A percentile compares a stretch with the other conserved stretches of the same genome.
Evolutionary conservation across 768 basidiomycete species (phyloP).

Genomic region (Leccinum aurantiacum): DNA sequence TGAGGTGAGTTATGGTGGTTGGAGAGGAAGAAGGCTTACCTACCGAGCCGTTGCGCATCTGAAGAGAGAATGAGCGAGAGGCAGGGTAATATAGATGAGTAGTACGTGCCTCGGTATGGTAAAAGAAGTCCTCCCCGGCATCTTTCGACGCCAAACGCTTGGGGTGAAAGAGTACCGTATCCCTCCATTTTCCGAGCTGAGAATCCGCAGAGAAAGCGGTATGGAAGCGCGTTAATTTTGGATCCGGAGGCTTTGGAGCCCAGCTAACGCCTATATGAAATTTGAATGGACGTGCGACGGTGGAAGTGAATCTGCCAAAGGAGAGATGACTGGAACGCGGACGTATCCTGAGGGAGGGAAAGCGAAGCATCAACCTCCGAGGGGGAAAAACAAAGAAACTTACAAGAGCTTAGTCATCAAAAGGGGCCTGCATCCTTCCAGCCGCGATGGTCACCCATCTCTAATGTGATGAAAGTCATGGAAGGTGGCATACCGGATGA

Average conservation of each 20-base stretch:
- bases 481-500: no score
- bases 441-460: no score
- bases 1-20: constrained; percentile 27
- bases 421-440: no score
- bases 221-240: constrained; percentile 34
- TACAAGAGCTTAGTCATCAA: no score
- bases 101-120: constrained; percentile 63
- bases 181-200: constrained; percentile 67
- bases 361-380: no score
- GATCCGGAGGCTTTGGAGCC: constrained; percentile 65
- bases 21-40: constrained; percentile 32
- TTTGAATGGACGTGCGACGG: constrained; percentile 51
- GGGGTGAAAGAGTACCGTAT: constrained; percentile 53
- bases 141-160: constrained; percentile 39
- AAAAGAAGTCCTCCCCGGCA: constrained; percentile 65
- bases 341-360: no score
- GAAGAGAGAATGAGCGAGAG: constrained; percentile 5
- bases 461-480: no score
- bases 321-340: no score
- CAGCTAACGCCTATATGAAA: constrained; percentile 81
- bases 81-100: not conserved
- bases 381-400: no score
- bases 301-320: constrained; percentile 19
- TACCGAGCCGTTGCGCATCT: constrained; percentile 84
- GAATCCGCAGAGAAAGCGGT: constrained; percentile 58